A percentile compares a stretch with the other conserved stretches of the same genome.
These are phyloP conservation scores for Neofusicoccum umdonicola DNA, from an alignment of 2,329 filamentous ascomycete genomes.

Conservation along the genomic window DNA sequence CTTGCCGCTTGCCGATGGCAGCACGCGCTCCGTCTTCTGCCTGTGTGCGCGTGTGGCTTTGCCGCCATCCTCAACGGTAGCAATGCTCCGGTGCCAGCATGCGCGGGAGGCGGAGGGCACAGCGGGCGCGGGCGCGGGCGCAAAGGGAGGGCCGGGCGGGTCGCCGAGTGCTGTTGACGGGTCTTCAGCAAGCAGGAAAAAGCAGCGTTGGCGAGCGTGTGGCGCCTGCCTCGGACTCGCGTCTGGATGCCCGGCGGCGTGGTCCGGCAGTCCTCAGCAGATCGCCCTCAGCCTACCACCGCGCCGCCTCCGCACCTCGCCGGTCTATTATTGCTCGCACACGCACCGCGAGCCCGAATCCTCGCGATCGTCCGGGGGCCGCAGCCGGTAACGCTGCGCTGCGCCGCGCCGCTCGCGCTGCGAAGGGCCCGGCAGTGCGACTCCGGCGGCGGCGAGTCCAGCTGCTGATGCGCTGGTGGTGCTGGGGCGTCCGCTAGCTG, in stretches of 20 bases:
- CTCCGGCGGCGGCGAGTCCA: not conserved
- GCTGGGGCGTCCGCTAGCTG: not conserved
- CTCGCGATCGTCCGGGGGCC: not conserved
- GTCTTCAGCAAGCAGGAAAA: not conserved
- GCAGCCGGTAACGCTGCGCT: not conserved
- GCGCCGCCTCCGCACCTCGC: not conserved
- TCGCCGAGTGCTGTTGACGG: not conserved
- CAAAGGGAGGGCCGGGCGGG: not conserved
- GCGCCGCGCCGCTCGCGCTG: not conserved
- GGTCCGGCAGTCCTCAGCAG: not conserved
- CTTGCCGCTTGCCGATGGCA: not conserved
- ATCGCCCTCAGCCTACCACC: not conserved
- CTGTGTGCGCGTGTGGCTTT: not conserved
- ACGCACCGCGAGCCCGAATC: not conserved
- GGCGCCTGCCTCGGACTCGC: not conserved
- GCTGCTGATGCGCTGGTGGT: not conserved
- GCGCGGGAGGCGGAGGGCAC: no score
- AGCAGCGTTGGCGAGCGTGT: no score
- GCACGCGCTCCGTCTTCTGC: not conserved
- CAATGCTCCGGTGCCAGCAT: not conserved
- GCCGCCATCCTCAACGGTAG: not conserved
- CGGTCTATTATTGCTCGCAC: not conserved
- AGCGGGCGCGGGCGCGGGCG: not conserved
- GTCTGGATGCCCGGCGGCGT: not conserved
- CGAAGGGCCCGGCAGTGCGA: not conserved